Percentiles rank a stretch among this genome's conserved stretches.
Evolutionary conservation across 192 early-diverging fungal genomes (phyloP).

Genomic region (Podila epicladia): DNA sequence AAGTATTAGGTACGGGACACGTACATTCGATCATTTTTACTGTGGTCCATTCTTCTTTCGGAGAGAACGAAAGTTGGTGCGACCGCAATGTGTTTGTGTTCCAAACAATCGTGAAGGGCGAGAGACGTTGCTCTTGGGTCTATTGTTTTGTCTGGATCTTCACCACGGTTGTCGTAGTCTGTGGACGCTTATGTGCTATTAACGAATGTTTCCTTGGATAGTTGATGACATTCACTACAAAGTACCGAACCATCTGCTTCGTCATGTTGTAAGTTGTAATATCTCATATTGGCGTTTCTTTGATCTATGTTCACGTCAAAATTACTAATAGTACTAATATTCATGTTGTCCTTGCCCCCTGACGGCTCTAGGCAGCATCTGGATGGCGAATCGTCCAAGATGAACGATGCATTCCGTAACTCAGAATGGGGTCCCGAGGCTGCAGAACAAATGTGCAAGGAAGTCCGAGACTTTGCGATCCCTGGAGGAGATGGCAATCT

Average conservation of each 20-base stretch:
- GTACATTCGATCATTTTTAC: too few relatives aligned
- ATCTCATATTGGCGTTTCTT: too few relatives aligned
- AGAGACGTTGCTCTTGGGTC: too few relatives aligned
- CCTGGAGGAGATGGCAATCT: neutral
- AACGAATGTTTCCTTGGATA: neutral
- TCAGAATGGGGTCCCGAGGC: slow-evolving; percentile 17
- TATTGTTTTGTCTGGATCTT: too few relatives aligned
- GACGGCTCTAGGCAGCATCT: neutral
- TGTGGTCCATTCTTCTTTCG: too few relatives aligned
- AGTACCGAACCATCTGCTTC: slow-evolving; percentile 1
- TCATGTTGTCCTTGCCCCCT: too few relatives aligned
- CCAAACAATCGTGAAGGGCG: too few relatives aligned
- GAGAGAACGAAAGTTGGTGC: too few relatives aligned
- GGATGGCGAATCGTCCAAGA: neutral
- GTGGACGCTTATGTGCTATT: neutral
- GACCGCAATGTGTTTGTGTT: too few relatives aligned
- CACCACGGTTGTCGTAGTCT: neutral
- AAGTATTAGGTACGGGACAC: too few relatives aligned
- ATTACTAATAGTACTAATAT: too few relatives aligned
- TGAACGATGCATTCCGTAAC: neutral
- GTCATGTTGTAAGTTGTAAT: neutral
- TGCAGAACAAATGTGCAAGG: slow-evolving; percentile 27
- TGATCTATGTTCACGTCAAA: too few relatives aligned
- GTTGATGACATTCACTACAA: slow-evolving; percentile 4
- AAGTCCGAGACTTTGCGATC: slow-evolving; percentile 14